Conservation (phyloP, 768 basidiomycete species). For the Serendipita sp. region DNA sequence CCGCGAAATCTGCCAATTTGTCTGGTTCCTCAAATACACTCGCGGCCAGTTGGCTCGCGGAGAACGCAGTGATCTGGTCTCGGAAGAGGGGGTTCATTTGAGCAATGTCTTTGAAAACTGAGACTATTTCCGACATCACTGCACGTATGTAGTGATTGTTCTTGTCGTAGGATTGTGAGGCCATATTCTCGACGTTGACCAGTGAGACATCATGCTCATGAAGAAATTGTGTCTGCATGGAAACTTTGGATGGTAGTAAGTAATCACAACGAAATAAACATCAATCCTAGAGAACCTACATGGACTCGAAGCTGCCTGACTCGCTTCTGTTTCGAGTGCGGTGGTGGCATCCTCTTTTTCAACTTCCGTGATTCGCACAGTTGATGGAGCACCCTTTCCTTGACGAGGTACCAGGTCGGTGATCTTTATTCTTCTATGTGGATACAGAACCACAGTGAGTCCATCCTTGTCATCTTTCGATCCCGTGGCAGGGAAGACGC, state of each 20-base stretch:
- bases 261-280: background rate
- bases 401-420: conserved; percentile 62
- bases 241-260: conserved; percentile 22
- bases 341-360: conserved; percentile 25
- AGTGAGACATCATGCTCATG: conserved; percentile 72
- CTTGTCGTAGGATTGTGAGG: conserved; percentile 69
- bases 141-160: conserved; percentile 91
- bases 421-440: conserved; percentile 77
- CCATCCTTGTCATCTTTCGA: conserved; percentile 52
- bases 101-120: conserved; percentile 96
- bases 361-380: conserved; percentile 22
- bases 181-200: conserved; percentile 73
- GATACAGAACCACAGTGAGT: conserved; percentile 88
- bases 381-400: conserved; percentile 24
- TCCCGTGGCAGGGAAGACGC: conserved; percentile 54
- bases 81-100: conserved; percentile 95
- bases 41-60: conserved; percentile 77
- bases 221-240: conserved; percentile 71
- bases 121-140: conserved; percentile 90
- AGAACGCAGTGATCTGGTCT: conserved; percentile 94
- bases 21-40: conserved; percentile 97
- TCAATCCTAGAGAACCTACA: background rate
- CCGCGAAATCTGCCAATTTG: conserved; percentile 92
- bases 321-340: background rate
- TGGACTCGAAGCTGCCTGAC: conserved; percentile 1